Base-by-base conservation (phyloP, 2,329 filamentous ascomycete genomes). In the Westerdykella ornata region DNA sequence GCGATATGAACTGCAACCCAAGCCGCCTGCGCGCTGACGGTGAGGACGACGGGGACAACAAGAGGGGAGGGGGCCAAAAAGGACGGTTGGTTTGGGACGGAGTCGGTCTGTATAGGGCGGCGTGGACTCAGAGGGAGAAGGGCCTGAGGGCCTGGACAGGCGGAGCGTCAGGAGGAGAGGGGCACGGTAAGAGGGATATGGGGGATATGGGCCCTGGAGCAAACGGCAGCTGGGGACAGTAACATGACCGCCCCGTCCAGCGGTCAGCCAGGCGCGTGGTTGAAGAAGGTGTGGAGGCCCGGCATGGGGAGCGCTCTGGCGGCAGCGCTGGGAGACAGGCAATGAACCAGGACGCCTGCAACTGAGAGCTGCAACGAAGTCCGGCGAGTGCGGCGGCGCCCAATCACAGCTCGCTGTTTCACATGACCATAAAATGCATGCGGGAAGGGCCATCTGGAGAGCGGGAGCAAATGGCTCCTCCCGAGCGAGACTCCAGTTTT, bases 201-300 rank as follows among this genome's bases (percentile, higher is more conserved):
- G 30, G 30, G 8, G 8, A 13, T 32, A 60, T 55, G 45, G 29
- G 54, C 45, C 42, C 41, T 45, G 42, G 46, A 53, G 51, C 51
- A 53, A 52, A 53, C 42, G 41, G 14, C 46, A 42, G 39, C 42
- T 45, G 51, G 45, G 43, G 52, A 55, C 59, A 42, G 46, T 43
- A 49, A 44, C 46, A 64, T 63, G 56, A 56, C 57, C 57, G 54
- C 45, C 54, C 39, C 49, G 31, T 40, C 48, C 52, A 59, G 58
- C 52, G 45, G 60, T 60, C 59, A 61, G 60, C 58, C 53, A 56
- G 59, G 56, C 54, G 7, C 9, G 56, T 62, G 49, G 37, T 52
- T 60, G 59, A 55, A 60, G 59, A 55, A 60, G 56, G 54, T 53
- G 57, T 55, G 51, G 47, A 57, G 51, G 54, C 52, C 49, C 44